Base-by-base conservation (phyloP, 352 stramenopile species). In the Phytophthora foliorum region DNA sequence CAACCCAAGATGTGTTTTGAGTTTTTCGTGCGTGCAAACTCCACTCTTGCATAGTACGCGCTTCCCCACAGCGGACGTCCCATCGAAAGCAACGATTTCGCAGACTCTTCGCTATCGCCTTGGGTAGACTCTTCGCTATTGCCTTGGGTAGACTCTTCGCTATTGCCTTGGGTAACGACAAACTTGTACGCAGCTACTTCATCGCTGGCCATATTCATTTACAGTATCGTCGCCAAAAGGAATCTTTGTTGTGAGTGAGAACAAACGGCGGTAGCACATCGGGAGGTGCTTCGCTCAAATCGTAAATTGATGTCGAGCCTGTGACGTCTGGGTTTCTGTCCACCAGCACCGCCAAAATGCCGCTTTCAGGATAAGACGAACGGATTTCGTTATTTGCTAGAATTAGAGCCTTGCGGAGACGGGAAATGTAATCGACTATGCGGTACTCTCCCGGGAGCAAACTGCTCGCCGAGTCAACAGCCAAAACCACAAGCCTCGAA, bases 101-200 rank as follows among this genome's bases (percentile, higher is more conserved):
- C n/a, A n/a, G n/a, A n/a, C n/a, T n/a, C n/a, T n/a, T n/a, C n/a
- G n/a, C n/a, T n/a, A n/a, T n/a, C n/a, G n/a, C n/a, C n/a, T n/a
- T n/a, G n/a, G n/a, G n/a, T n/a, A n/a, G n/a, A n/a, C n/a, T n/a
- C n/a, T n/a, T n/a, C n/a, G n/a, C n/a, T n/a, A n/a, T n/a, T n/a
- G n/a, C n/a, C n/a, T n/a, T n/a, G n/a, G n/a, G n/a, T n/a, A n/a
- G n/a, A n/a, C n/a, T n/a, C n/a, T n/a, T n/a, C n/a, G n/a, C n/a
- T n/a, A n/a, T 48, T 14, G 16, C 9, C 41, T 48, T 22, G 4
- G 13, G 41, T 48, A 5, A 48, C 41, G 4, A 48, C 41, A 13
- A 48, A 25, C 41, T 48, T 48, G 41, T 48, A 48, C 8, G 41
- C 41, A 17, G 41, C 41, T n/a, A 48, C 19, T 13, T 48, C n/a